Conservation (phyloP, 345 rosid genomes). For the Moringa oleifera region DNA sequence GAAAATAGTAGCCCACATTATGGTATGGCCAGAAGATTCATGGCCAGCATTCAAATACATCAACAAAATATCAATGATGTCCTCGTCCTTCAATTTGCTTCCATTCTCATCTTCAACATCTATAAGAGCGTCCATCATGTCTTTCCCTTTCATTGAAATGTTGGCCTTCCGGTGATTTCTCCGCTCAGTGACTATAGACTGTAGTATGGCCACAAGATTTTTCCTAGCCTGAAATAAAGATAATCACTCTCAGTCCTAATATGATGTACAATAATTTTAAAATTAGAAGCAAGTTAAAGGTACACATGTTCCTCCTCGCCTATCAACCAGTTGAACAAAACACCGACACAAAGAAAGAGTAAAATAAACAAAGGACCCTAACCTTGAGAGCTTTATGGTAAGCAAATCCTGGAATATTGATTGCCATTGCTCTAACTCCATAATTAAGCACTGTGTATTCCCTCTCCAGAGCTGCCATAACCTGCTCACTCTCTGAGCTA, state of each 20-base stretch:
- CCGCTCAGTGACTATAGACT: slow-evolving; percentile 51
- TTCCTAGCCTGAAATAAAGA: slow-evolving; percentile 55
- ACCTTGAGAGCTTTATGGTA: slow-evolving; percentile 83
- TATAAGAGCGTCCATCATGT: slow-evolving; percentile 75
- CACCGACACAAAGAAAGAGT: no score
- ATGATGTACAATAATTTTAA: no score
- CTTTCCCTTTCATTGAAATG: slow-evolving; percentile 30
- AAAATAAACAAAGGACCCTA: neutral
- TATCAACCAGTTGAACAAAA: no score
- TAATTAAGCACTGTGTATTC: slow-evolving; percentile 68
- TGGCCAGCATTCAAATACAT: slow-evolving; percentile 94
- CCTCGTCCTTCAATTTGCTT: slow-evolving; percentile 51
- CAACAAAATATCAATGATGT: slow-evolving; percentile 68
- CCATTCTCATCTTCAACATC: slow-evolving; percentile 69
- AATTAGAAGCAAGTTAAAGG: no score
- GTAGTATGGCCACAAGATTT: slow-evolving; percentile 53
- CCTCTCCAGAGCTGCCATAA: slow-evolving; percentile 63
- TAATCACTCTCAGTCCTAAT: no score
- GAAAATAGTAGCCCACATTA: slow-evolving; percentile 75
- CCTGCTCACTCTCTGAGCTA: slow-evolving; percentile 54
- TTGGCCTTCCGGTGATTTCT: slow-evolving; percentile 32
- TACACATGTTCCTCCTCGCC: no score
- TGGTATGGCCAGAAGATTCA: slow-evolving; percentile 84
- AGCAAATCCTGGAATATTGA: slow-evolving; percentile 84
- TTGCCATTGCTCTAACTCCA: slow-evolving; percentile 86